Conservation (phyloP, 1,284 basidiomycete species). For the Apiotrichum sp. region DNA sequence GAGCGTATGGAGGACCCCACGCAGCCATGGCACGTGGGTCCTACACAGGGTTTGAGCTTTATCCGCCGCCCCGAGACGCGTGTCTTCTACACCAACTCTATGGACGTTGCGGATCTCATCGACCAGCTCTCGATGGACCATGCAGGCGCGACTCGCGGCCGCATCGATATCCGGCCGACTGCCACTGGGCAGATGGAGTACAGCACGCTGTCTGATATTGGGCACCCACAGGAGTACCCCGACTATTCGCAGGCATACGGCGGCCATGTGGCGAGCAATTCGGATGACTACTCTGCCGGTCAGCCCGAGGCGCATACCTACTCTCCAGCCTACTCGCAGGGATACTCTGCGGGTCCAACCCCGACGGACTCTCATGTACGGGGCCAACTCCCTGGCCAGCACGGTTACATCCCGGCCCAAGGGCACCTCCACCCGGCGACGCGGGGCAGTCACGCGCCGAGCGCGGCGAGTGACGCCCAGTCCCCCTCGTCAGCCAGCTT, state of each 20-base stretch:
- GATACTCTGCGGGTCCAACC: no score
- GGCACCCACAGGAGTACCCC: not conserved
- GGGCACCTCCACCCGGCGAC: no score
- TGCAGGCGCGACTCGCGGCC: constrained; percentile 29
- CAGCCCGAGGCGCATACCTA: not conserved
- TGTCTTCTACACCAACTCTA: constrained; percentile 35
- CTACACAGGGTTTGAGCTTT: constrained; percentile 8
- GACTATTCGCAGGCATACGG: not conserved
- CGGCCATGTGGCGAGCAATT: no score
- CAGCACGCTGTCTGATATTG: not conserved
- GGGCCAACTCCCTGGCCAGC: no score
- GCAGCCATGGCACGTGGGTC: constrained; percentile 13
- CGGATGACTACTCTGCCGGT: not conserved
- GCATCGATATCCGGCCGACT: constrained; percentile 33
- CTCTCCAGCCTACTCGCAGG: no score
- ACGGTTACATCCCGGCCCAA: no score
- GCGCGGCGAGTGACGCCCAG: constrained; percentile 2
- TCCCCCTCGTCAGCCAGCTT: constrained; percentile 28
- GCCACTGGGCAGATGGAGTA: not conserved
- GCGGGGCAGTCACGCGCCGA: no score
- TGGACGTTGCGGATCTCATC: constrained; percentile 42
- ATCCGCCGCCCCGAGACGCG: constrained; percentile 29
- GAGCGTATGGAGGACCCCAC: constrained; percentile 3
- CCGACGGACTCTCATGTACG: no score
- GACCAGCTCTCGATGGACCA: constrained; percentile 35